Conservation (phyloP, 352 stramenopile genomes). For the Pythium grandisporangium region DNA sequence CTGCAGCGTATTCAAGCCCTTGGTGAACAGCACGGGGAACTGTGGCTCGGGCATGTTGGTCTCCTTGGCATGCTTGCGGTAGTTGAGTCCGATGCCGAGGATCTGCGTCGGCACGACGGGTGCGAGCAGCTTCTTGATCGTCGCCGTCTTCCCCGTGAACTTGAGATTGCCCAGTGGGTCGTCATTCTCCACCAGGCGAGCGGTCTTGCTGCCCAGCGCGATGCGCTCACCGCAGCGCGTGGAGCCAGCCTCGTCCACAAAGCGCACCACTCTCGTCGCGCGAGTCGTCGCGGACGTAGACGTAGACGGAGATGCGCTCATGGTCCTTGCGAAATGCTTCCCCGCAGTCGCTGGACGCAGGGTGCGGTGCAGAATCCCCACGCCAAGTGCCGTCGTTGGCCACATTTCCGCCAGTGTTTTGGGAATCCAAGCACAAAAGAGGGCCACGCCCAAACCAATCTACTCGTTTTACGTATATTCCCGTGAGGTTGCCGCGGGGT, state of each 20-base stretch:
- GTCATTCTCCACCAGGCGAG: constrained; percentile 51
- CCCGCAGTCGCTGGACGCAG: too few species aligned
- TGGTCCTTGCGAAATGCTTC: too few species aligned
- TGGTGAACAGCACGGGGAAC: constrained; percentile 84
- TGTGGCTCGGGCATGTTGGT: constrained; percentile 80
- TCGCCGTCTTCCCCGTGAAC: constrained; percentile 57
- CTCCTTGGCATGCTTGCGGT: constrained; percentile 82
- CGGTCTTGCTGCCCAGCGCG: constrained; percentile 18
- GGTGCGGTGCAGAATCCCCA: too few species aligned
- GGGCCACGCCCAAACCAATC: too few species aligned
- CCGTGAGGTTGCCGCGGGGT: too few species aligned
- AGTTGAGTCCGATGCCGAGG: constrained; percentile 86
- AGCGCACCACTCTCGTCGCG: constrained; percentile 57
- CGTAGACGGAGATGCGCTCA: too few species aligned
- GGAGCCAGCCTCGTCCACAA: constrained; percentile 43
- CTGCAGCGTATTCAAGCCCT: constrained; percentile 74
- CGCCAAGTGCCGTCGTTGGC: too few species aligned
- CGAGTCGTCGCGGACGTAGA: constrained; percentile 11
- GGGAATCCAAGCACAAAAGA: too few species aligned
- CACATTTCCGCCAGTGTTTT: too few species aligned
- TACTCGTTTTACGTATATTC: too few species aligned
- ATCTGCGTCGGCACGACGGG: constrained; percentile 79
- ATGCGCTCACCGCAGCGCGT: constrained; percentile 52
- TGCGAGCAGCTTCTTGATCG: constrained; percentile 62
- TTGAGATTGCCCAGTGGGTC: constrained; percentile 47